Base-by-base conservation (phyloP, 768 basidiomycete species). In the Clitopilus hobsonii region DNA sequence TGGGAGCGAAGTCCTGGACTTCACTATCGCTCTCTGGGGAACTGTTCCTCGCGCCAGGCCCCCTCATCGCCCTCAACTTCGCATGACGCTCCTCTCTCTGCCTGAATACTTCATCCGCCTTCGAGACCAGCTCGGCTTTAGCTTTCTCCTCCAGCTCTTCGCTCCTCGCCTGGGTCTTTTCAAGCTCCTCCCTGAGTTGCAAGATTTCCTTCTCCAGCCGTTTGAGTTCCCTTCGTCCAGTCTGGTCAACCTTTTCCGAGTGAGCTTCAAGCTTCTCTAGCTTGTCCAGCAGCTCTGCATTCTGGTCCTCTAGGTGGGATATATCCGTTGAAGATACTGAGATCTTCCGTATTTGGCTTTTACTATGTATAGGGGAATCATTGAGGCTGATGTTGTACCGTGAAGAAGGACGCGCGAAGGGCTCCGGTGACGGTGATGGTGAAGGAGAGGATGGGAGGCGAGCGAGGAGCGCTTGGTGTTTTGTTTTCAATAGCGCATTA, bases 121-220 rank as follows among this genome's bases (percentile, higher is more conserved):
- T 70, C 53, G 70, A 70, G 54, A 74, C 71, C 0, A 77, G 71
- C 22, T 70, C 75, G 20, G 68, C 66, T 59, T 79, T 79, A 0
- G 84, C 79, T 63, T 82, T 83, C 67, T 84, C 79, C 69, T 91
- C 89, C 29, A 91, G 70, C 68, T 87, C 86, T 49, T 83, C 81
- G 60, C 86, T 86, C 63, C 74, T 80, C 36, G 79, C 81, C 60
- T 85, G 85, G n/a, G 86, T 86, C 62, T 78, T 77, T 63, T 94
- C 91, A 26, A 94, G 76, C 60, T 91, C 90, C 28, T 86, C 84
- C 47, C 84, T 78, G 26, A 95, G 75, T 4, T 74, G 74, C 53
- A 78, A 72, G n/a, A 95, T 88, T 74, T 95, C 92, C 65, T 83
- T 84, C 70, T 94, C 91, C 51, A 95, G 68, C 63, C 78, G 78